A percentile compares a stretch with the other conserved stretches of the same genome.
Evolutionary conservation across 2,329 filamentous ascomycete genomes (phyloP).

Genomic region (Exserohilum rostratum): DNA sequence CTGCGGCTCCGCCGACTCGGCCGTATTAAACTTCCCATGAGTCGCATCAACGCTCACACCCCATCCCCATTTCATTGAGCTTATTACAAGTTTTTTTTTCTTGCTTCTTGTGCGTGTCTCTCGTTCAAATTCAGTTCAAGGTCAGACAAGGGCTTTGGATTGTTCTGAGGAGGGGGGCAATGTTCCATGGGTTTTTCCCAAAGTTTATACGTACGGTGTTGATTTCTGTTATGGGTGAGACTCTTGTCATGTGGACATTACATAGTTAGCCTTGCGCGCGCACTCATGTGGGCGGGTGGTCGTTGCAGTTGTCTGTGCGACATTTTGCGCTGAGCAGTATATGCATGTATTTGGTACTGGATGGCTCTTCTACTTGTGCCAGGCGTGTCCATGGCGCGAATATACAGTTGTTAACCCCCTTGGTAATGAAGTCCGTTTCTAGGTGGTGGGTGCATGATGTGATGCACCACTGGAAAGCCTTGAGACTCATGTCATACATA

Average conservation of each 20-base stretch:
- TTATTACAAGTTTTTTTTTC: too few relatives aligned
- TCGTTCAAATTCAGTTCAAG: too few relatives aligned
- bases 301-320: neutral
- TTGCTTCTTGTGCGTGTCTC: too few relatives aligned
- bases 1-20: neutral
- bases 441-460: neutral
- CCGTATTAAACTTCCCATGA: neutral
- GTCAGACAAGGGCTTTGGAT: too few relatives aligned
- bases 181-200: too few relatives aligned
- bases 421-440: neutral
- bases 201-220: neutral
- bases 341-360: constrained; percentile 1
- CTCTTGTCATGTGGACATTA: neutral
- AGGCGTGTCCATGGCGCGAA: neutral
- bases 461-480: neutral
- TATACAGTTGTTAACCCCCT: neutral
- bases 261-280: too few relatives aligned
- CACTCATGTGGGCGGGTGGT: neutral
- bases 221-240: neutral
- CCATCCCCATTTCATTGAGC: too few relatives aligned
- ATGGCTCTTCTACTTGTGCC: neutral
- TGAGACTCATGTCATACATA: neutral
- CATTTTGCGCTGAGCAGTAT: neutral
- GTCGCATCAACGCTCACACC: too few relatives aligned
- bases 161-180: too few relatives aligned